phyloP scores from a whole-genome alignment of 768 basidiomycete genomes.

The Rhodotorula taiwanensis region DNA sequence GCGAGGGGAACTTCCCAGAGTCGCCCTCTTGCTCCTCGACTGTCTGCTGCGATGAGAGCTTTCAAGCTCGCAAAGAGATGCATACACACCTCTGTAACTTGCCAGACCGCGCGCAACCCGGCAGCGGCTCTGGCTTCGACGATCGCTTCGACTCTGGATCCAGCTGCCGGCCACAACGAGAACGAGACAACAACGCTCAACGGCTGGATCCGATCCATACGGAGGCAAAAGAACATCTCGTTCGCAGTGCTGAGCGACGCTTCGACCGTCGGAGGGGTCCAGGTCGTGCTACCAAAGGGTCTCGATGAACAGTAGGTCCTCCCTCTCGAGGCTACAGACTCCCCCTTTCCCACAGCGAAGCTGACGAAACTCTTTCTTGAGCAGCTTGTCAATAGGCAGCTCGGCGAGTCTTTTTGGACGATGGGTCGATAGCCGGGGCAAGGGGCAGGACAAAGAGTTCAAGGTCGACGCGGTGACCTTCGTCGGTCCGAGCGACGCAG shows the following conservation, averaged over 20 bases:
- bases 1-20: background rate
- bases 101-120: background rate
- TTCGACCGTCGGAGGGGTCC: constrained; percentile 20
- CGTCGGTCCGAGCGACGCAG: constrained; percentile 37
- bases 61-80: background rate
- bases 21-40: background rate
- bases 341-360: background rate
- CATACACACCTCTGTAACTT: background rate
- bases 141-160: background rate
- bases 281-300: constrained; percentile 37
- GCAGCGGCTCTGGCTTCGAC: background rate
- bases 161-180: background rate
- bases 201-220: constrained; percentile 36
- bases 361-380: too few species aligned
- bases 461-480: constrained; percentile 28
- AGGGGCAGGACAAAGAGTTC: constrained; percentile 31
- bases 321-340: background rate
- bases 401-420: constrained; percentile 29
- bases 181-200: constrained; percentile 7
- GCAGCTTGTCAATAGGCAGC: constrained; percentile 27
- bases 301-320: constrained; percentile 13
- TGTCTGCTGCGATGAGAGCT: background rate
- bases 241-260: constrained; percentile 40
- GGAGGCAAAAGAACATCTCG: constrained; percentile 38
- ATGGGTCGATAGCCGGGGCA: constrained; percentile 27